Evolutionary conservation across 148 eudicot species (phyloP), one percentile per base, ranked within the genome.

Genomic region (Agrostemma githago): DNA sequence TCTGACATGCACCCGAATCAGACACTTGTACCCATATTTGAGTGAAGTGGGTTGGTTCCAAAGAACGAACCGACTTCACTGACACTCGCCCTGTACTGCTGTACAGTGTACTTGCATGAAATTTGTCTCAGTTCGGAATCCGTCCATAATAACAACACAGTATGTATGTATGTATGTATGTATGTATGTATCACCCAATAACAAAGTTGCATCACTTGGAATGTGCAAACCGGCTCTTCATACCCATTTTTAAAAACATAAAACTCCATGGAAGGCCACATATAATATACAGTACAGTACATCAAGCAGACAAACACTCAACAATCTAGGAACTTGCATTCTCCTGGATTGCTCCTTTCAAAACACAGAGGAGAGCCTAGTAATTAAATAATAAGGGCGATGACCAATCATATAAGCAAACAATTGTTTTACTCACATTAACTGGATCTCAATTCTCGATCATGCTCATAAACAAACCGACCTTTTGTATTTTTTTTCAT

Each of bases 311-410:
- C 40, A 26, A 16, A 61, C 34, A 39, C 44, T 59, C 40, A 26
- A 40, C 42, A 51, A 51, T 51, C 66, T 77, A 72, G 80, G 57
- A 77, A 77, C 71, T 77, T 65, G 76, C 43, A 64, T 17, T 63
- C 57, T 63, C 34, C 34, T 62, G 9, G 16, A 12, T 15, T 8
- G 44, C 34, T 60, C 9, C 17, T 17, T 60, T 9, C 68, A 65
- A 14, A 64, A 60, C 20, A 57, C 54, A 46, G 34, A 26, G 34
- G 34, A 26, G 34, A 26, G 34, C 34, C 34, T 26, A 26, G n/a
- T 56, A 17, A 60, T 19, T 60, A 17, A 17, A 0, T 62, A 62
- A 8, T 62, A 2, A 62, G 39, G 12, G 3, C 15, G 12, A 10
- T 8, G 16, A 26, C 66, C 66, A 26, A 62, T 38, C 8, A 62